phyloP scores from a whole-genome alignment of 192 early-diverging fungal species.

The Jimgerdemannia lactiflua region DNA sequence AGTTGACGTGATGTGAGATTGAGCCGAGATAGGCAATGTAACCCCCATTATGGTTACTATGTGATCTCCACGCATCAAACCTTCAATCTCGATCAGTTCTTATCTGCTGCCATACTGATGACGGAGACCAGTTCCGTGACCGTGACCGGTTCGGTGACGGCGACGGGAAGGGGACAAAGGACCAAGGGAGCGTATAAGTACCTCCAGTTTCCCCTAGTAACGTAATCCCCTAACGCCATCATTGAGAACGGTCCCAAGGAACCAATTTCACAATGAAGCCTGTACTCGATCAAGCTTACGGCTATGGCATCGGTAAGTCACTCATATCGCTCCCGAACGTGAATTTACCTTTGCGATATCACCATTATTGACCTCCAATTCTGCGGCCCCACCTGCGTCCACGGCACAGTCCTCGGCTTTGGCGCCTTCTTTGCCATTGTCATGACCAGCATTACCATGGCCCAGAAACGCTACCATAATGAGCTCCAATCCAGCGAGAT shows the following conservation, averaged over 20 bases:
- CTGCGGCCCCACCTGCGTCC: neutral
- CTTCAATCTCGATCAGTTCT: too few relatives aligned
- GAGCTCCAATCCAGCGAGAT: constrained; percentile 65
- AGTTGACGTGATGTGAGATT: too few relatives aligned
- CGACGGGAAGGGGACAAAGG: too few relatives aligned
- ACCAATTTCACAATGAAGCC: constrained; percentile 8
- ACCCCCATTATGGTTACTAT: too few relatives aligned
- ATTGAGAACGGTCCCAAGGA: neutral
- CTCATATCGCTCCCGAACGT: neutral
- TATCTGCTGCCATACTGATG: too few relatives aligned
- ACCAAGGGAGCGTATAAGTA: neutral
- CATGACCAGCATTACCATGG: constrained; percentile 62
- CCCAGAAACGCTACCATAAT: constrained; percentile 61
- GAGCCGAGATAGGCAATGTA: too few relatives aligned
- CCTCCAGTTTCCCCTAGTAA: neutral
- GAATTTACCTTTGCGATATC: neutral
- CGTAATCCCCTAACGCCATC: neutral
- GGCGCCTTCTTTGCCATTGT: constrained; percentile 52
- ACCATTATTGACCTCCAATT: neutral
- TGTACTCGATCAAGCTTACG: constrained; percentile 24
- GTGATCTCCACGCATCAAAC: too few relatives aligned
- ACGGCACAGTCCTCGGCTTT: constrained; percentile 34
- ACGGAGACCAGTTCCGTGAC: too few relatives aligned
- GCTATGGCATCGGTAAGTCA: constrained; percentile 35
- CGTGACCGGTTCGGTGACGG: too few relatives aligned